Evolutionary conservation across 441 rosid species (phyloP).

Genomic region (Adansonia rubrostipa): DNA sequence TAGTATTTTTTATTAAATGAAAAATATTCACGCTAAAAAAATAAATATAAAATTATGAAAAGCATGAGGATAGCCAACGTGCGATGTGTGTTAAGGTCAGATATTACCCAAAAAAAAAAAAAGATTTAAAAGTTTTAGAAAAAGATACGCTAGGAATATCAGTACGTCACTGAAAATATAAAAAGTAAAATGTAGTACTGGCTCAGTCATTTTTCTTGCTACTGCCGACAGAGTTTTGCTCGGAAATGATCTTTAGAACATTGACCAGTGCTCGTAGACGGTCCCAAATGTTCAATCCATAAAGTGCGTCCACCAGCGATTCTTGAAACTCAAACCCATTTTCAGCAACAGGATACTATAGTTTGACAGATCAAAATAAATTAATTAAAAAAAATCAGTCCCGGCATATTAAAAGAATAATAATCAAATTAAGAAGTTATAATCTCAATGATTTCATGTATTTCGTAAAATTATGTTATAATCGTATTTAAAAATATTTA

Average conservation of each 20-base stretch:
- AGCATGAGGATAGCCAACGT: too few species aligned
- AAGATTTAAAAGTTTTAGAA: background rate
- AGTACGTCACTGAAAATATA: background rate
- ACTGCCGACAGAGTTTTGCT: constrained; percentile 52
- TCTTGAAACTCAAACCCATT: constrained; percentile 84
- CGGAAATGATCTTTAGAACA: constrained; percentile 71
- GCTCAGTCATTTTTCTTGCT: constrained; percentile 51
- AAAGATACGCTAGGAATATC: background rate
- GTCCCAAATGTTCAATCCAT: constrained; percentile 87
- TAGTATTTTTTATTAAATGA: too few species aligned
- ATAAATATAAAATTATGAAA: too few species aligned
- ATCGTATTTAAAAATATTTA: too few species aligned
- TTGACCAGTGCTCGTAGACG: constrained; percentile 77
- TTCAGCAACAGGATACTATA: constrained; percentile 85
- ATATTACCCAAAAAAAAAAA: background rate
- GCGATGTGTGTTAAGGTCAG: too few species aligned
- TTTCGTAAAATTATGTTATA: too few species aligned
- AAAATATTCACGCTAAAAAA: too few species aligned
- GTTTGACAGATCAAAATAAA: constrained; percentile 12
- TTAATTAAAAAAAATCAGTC: background rate
- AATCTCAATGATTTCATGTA: too few species aligned
- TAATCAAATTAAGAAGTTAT: background rate
- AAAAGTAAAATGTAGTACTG: too few species aligned
- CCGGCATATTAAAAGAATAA: background rate
- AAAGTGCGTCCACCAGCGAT: constrained; percentile 80